These are phyloP conservation scores for Serendipita sp. DNA, from an alignment of 768 basidiomycete species.

Conservation along the genomic window DNA sequence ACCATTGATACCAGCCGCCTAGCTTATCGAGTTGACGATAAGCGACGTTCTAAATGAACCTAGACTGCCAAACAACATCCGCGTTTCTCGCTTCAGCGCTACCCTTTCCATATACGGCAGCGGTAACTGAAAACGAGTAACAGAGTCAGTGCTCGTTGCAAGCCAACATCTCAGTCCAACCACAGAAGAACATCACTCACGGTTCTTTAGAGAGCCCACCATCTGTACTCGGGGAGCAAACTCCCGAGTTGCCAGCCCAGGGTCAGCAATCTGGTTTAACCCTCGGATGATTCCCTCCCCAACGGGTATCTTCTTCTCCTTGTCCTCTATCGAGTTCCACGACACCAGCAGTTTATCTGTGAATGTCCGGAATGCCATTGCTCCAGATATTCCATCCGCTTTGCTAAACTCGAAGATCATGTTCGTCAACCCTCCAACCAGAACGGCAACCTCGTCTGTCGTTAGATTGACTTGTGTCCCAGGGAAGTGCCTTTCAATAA, in stretches of 20 bases:
- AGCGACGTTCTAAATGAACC: background rate
- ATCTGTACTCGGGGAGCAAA: constrained; percentile 1
- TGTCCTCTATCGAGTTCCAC: background rate
- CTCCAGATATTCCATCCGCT: background rate
- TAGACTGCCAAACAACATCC: background rate
- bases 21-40: background rate
- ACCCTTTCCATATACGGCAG: background rate
- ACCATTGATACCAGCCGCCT: too few relatives aligned
- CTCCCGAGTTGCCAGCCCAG: background rate
- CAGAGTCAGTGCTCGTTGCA: background rate
- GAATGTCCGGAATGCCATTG: constrained; percentile 4
- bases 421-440: background rate
- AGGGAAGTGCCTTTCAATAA: background rate
- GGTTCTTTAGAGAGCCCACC: background rate
- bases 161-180: too few relatives aligned
- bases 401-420: constrained; percentile 5
- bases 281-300: background rate
- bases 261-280: background rate
- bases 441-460: background rate
- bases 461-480: background rate
- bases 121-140: background rate
- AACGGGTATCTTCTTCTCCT: background rate
- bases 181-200: background rate
- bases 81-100: background rate
- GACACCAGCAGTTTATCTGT: background rate